Base-by-base conservation (phyloP, 75 land plant genomes). In the Larix kaempferi region DNA sequence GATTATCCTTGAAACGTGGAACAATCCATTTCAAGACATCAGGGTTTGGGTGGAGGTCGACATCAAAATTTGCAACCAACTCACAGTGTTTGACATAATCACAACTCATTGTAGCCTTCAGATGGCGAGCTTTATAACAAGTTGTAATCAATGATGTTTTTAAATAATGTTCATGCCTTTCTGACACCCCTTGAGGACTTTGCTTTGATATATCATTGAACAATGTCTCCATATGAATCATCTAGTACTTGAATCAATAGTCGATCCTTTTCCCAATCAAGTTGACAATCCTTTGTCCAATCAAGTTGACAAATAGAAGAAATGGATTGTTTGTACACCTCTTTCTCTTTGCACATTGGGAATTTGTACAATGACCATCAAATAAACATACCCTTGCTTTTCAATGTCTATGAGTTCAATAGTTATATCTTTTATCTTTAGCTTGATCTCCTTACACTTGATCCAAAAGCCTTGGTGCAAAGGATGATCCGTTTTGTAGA, bases 171-270 rank as follows among this genome's bases (percentile, higher is more conserved):
- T 86, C 13, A 86, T 80, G 4, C 90, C 92, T 79, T 90, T 90
- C 56, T 85, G 71, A 8, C 52, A 76, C 94, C 94, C 88, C 49
- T 74, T 69, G 0, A 57, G 73, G 7, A 86, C 90, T 75, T 90
- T 55, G 77, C 80, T 81, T 85, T 79, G 21, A 92, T 92, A 59
- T 90, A 63, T 14, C 74, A 35, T 44, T 86, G 92, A 10, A 80
- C 39, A 66, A 71, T 59, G 27, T 69, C 84, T 39, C 90, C 96
- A 79, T 94, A 90, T 2, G 92, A 94, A 80, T 94, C 96, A 82
- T 94, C 96, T n/a, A 94, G 72, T 17, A 94, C 92, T 84, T 94
- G 94, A 54, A 94, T 79, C 27, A 94, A 73, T 61, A 94, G 22
- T 1, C 85, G 86, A 26, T 90, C 82, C 60, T 82, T 92, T 3